Evolutionary conservation across 2,329 filamentous ascomycete genomes (phyloP).

Genomic region (Cercospora sp.): DNA sequence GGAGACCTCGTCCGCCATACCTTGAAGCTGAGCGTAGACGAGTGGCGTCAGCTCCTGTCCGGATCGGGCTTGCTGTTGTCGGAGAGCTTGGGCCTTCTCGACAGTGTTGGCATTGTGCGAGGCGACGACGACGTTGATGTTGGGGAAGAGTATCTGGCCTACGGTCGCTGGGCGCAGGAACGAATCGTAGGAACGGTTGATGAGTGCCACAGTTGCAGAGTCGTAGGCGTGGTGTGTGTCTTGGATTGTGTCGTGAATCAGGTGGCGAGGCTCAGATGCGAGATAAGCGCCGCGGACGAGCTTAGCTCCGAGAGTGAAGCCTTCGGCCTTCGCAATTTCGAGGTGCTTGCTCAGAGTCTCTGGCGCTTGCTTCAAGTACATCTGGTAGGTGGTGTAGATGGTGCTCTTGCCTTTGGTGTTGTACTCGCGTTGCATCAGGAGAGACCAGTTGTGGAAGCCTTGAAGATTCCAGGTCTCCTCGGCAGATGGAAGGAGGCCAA

Average conservation of each 20-base stretch:
- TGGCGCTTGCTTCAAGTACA: slow-evolving; percentile 50
- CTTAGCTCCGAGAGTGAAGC: slow-evolving; percentile 58
- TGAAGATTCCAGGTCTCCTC: slow-evolving; percentile 78
- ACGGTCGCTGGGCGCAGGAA: slow-evolving; percentile 49
- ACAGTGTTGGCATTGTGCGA: slow-evolving; percentile 80
- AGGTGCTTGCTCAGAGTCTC: slow-evolving; percentile 44
- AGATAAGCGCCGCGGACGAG: slow-evolving; percentile 60
- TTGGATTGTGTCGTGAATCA: slow-evolving; percentile 57
- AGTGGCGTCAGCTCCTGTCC: slow-evolving; percentile 50
- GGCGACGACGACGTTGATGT: slow-evolving; percentile 67
- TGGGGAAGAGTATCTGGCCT: slow-evolving; percentile 39
- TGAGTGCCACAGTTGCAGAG: slow-evolving; percentile 64
- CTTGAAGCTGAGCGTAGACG: slow-evolving; percentile 78
- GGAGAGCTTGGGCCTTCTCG: slow-evolving; percentile 51
- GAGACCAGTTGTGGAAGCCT: slow-evolving; percentile 78
- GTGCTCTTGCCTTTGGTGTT: slow-evolving; percentile 59
- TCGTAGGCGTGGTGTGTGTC: slow-evolving; percentile 67
- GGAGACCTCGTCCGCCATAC: slow-evolving; percentile 93
- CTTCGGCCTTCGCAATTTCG: slow-evolving; percentile 45
- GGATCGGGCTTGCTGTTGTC: slow-evolving; percentile 46
- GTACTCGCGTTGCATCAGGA: slow-evolving; percentile 67
- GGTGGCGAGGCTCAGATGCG: slow-evolving; percentile 48
- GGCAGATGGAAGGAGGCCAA: slow-evolving; percentile 79
- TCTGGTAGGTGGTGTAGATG: slow-evolving; percentile 68
- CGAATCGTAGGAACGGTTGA: slow-evolving; percentile 62